phyloP scores from a whole-genome alignment of 2,329 filamentous ascomycete species.

The Gyromitra esculenta region DNA sequence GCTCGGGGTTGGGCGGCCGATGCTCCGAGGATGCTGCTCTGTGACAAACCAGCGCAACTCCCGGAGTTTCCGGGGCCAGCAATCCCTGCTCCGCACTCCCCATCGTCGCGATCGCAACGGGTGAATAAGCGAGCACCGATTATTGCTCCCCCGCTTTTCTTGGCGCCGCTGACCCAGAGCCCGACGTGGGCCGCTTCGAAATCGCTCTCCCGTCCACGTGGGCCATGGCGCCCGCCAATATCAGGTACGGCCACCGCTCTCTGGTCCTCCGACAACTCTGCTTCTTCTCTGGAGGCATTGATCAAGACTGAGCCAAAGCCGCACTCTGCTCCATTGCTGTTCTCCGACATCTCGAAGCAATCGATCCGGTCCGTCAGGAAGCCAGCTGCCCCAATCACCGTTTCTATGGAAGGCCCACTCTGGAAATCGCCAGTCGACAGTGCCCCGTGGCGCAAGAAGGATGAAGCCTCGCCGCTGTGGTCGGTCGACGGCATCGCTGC shows the following conservation, averaged over 20 bases:
- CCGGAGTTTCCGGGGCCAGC: constrained; percentile 26
- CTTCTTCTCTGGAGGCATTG: constrained; percentile 5
- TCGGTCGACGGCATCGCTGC: constrained; percentile 17
- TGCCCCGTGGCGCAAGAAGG: constrained; percentile 36
- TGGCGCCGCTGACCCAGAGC: constrained; percentile 35
- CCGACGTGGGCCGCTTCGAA: constrained; percentile 33
- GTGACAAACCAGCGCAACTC: constrained; percentile 36
- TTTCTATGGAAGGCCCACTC: constrained; percentile 47
- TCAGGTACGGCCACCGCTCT: constrained; percentile 23
- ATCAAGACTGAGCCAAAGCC: constrained; percentile 5
- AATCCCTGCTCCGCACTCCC: constrained; percentile 17
- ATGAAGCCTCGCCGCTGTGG: constrained; percentile 24
- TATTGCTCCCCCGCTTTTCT: constrained; percentile 50
- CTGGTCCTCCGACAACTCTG: constrained; percentile 18
- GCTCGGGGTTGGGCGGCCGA: constrained; percentile 12
- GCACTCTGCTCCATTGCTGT: constrained; percentile 3
- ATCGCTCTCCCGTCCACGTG: constrained; percentile 27
- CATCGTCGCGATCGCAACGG: constrained; percentile 18
- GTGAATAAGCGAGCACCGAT: constrained; percentile 42
- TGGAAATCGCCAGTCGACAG: constrained; percentile 31
- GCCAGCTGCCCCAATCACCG: constrained; percentile 1
- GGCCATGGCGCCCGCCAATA: constrained; percentile 27
- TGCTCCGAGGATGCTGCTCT: constrained; percentile 22
- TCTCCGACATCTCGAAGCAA: constrained; percentile 2
- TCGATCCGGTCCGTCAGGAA: constrained; percentile 30